Percentiles rank a stretch among this genome's conserved stretches.
These are phyloP conservation scores for Phytophthora ramorum DNA, from an alignment of 352 stramenopile genomes.

Conservation along the genomic window DNA sequence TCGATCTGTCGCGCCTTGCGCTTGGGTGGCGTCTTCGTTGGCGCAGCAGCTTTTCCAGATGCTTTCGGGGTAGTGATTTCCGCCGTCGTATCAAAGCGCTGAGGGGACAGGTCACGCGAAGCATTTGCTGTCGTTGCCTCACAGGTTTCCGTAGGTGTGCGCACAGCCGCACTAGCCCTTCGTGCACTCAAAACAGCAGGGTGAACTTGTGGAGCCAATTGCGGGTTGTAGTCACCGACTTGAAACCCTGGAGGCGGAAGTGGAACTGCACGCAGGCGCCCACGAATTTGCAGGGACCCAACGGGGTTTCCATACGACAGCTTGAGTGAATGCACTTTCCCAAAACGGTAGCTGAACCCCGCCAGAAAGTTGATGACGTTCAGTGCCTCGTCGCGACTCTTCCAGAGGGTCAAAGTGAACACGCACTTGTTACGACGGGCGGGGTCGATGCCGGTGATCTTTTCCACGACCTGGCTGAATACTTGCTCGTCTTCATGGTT, in stretches of 20 bases:
- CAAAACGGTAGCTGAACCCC: constrained; percentile 1
- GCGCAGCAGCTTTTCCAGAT: too few species aligned
- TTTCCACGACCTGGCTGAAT: not conserved
- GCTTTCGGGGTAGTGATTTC: too few species aligned
- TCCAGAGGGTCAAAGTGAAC: constrained; percentile 4
- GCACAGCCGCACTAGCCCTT: too few species aligned
- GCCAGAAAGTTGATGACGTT: not conserved
- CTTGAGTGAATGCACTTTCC: constrained; percentile 10
- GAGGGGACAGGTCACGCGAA: too few species aligned
- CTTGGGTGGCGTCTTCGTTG: not conserved
- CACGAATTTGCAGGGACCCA: constrained; percentile 3
- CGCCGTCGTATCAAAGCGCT: too few species aligned
- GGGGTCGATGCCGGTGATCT: not conserved
- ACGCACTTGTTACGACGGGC: not conserved
- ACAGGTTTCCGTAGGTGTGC: too few species aligned
- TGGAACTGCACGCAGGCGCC: not conserved
- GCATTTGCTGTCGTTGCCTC: too few species aligned
- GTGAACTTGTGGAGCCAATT: too few species aligned
- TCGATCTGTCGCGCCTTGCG: not conserved
- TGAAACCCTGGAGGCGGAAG: not conserved
- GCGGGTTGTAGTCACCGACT: not conserved
- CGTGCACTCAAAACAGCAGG: too few species aligned
- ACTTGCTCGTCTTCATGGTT: not conserved
- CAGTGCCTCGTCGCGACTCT: not conserved
- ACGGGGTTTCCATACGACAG: not conserved